Evolutionary conservation across 257 asterid genomes (phyloP).

Genomic region (Jacaranda mimosifolia): DNA sequence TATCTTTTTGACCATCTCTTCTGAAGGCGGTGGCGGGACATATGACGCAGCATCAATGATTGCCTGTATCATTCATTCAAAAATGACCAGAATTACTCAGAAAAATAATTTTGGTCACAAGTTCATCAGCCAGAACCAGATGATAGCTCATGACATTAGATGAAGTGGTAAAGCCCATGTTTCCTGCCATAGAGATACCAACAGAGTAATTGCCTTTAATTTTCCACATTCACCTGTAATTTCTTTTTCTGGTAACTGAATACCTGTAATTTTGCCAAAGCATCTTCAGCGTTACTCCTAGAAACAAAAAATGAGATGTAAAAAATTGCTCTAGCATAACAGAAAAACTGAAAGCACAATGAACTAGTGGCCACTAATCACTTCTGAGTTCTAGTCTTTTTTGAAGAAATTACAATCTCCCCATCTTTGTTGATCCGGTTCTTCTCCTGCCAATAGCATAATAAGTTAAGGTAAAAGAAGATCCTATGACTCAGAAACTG

Average conservation of each 20-base stretch:
- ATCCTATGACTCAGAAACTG: neutral
- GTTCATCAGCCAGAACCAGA: constrained; percentile 20
- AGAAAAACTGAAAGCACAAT: constrained; percentile 17
- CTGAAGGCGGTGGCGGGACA: constrained; percentile 91
- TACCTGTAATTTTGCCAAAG: constrained; percentile 87
- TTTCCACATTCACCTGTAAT: constrained; percentile 48
- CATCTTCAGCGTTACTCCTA: constrained; percentile 89
- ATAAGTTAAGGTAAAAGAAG: constrained; percentile 13
- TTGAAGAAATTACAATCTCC: constrained; percentile 88
- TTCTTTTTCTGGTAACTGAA: constrained; percentile 59
- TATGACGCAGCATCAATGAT: constrained; percentile 95
- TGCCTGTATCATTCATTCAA: constrained; percentile 59
- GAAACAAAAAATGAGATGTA: constrained; percentile 30
- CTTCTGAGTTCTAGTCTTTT: constrained; percentile 91
- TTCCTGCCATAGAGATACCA: constrained; percentile 12
- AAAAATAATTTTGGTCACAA: constrained; percentile 15
- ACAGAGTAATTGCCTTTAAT: neutral
- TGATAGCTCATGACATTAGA: constrained; percentile 1
- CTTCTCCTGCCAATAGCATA: constrained; percentile 68
- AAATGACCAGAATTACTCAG: constrained; percentile 12
- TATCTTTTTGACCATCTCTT: constrained; percentile 75
- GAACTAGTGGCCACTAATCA: constrained; percentile 29
- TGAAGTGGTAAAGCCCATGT: constrained; percentile 8
- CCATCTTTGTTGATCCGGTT: constrained; percentile 90
- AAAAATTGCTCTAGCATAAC: constrained; percentile 32